Evolutionary conservation across 169 alveolate genomes (phyloP), one percentile per base, ranked within the genome.

Genomic region (Eimeria brunetti): DNA sequence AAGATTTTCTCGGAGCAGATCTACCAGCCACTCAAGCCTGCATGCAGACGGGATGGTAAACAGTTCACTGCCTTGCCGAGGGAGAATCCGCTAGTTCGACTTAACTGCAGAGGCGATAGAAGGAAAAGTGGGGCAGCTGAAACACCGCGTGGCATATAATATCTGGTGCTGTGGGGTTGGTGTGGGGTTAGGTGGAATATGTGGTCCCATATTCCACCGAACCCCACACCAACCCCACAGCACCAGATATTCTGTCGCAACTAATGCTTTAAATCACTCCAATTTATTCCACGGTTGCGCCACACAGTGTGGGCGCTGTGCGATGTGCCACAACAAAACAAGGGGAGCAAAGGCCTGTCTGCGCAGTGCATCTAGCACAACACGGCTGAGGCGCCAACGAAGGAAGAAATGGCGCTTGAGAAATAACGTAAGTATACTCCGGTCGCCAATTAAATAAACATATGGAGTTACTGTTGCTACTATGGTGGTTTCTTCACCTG

Each of bases 21-120:
- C 95, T 49, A 56, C 88, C 14, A 94, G 90, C 96, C 96, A 94
- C 56, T 88, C 83, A 30, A 94, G 80, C 71, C 96, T 94, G 85
- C 92, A 56, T 24, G 92, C 30, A 73, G 83, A 73, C 36, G 33
- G 51, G 53, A 38, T 12, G 33, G 33, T n/a, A 33, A 20, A 73
- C 83, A 73, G 83, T 73, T 30, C 49, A 69, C n/a, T 30, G 80
- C 51, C 51, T 14, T 69, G 49, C 80, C 30, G 9, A 69, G n/a
- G 49, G 49, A 69, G 2, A 11, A 12, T 73, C 56, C 53, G 33
- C 56, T 73, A 73, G 56, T n/a, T 12, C 38, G 53, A 20, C 16
- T 38, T 30, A 14, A 73, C 51, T 73, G 83, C 33, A 73, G 56
- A 73, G 56, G 33, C 53, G 18, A 36, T 56, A 36, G 83, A 69